These are phyloP conservation scores for Metarhizium anisopliae DNA, from an alignment of 2,329 filamentous ascomycete genomes.

Conservation along the genomic window DNA sequence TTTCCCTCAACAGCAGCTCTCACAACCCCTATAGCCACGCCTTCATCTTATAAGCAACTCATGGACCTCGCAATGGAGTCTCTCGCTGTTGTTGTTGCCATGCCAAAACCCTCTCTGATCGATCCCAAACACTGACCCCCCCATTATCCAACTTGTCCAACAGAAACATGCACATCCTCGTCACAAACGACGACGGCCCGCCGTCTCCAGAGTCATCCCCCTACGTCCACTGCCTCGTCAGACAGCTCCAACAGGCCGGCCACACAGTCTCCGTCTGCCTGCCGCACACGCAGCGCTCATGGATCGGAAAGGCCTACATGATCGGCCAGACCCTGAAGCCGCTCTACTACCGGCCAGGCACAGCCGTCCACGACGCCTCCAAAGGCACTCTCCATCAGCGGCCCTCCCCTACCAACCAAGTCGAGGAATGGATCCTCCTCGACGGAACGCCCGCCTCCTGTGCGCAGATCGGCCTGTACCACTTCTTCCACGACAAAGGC, in stretches of 20 bases:
- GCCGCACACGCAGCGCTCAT: slow-evolving; percentile 84
- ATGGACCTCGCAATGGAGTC: too few species aligned
- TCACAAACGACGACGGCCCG: slow-evolving; percentile 77
- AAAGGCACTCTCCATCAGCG: slow-evolving; percentile 57
- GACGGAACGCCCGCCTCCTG: slow-evolving; percentile 62
- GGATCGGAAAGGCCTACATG: slow-evolving; percentile 97
- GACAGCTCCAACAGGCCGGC: slow-evolving; percentile 60
- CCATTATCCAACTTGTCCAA: neutral
- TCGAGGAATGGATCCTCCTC: slow-evolving; percentile 73
- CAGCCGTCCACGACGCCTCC: slow-evolving; percentile 28
- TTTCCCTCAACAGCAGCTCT: too few species aligned
- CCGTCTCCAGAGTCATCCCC: slow-evolving; percentile 63
- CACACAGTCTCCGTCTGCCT: slow-evolving; percentile 88
- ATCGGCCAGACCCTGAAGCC: slow-evolving; percentile 82
- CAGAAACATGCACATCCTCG: slow-evolving; percentile 47
- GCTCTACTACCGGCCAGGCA: slow-evolving; percentile 63
- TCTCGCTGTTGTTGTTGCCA: too few species aligned
- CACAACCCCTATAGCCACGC: too few species aligned
- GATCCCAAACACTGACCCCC: neutral
- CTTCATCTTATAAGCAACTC: too few species aligned
- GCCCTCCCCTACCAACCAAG: slow-evolving; percentile 42
- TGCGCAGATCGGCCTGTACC: too few species aligned
- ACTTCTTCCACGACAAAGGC: too few species aligned
- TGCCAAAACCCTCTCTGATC: neutral
- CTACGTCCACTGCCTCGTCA: slow-evolving; percentile 66